Conservation (phyloP, 2,329 filamentous ascomycete species). For the Colletotrichum melonis region DNA sequence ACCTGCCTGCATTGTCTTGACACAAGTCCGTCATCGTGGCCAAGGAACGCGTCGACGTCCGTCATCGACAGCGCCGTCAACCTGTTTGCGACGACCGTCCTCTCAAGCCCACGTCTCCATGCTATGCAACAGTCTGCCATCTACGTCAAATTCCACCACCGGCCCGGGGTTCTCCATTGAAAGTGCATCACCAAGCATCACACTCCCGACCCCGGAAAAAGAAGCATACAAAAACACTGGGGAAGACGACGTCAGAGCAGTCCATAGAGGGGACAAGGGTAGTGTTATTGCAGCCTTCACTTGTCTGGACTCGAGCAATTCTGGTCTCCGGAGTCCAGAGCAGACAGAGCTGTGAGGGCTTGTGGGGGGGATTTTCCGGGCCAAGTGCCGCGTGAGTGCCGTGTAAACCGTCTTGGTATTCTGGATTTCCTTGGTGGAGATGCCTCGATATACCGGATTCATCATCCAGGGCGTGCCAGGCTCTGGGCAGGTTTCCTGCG, state of each 20-base stretch:
- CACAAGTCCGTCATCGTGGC: slow-evolving; percentile 1
- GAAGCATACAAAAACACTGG: neutral
- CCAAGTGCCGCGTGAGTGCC: slow-evolving; percentile 26
- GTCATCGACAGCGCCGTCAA: neutral
- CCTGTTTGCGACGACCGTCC: neutral
- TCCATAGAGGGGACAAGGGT: neutral
- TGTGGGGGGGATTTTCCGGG: slow-evolving; percentile 2
- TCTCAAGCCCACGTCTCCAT: neutral
- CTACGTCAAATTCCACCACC: slow-evolving; percentile 26
- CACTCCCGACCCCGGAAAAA: neutral
- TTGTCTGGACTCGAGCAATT: neutral
- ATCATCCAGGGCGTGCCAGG: no score
- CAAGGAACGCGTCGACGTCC: slow-evolving; percentile 2
- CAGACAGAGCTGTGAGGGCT: neutral
- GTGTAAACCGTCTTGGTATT: slow-evolving; percentile 17
- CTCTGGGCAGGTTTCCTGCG: neutral
- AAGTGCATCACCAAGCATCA: slow-evolving; percentile 16
- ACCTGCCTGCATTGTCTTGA: no score
- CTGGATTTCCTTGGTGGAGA: neutral
- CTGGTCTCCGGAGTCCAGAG: neutral
- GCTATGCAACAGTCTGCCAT: neutral
- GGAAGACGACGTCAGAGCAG: neutral
- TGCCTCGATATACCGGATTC: neutral
- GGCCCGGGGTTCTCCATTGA: neutral
- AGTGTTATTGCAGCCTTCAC: neutral